These are phyloP conservation scores for Ajuga reptans DNA, from an alignment of 305 asterid species.

Conservation along the genomic window DNA sequence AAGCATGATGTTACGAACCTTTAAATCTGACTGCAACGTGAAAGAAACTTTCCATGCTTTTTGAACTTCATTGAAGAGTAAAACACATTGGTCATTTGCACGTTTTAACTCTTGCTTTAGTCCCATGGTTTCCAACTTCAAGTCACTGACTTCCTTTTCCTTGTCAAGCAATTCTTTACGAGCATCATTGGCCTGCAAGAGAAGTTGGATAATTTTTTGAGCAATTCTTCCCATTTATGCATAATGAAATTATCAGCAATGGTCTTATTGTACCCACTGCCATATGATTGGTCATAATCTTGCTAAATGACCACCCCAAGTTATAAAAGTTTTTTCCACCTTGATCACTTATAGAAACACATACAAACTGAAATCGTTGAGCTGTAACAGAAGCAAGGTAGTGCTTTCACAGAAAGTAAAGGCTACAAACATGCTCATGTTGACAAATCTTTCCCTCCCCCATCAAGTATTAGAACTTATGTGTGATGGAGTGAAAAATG, in stretches of 20 bases:
- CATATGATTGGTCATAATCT: background rate
- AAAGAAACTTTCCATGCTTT: slow-evolving; percentile 95
- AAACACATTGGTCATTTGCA: slow-evolving; percentile 87
- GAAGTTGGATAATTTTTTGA: slow-evolving; percentile 26
- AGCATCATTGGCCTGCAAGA: slow-evolving; percentile 83
- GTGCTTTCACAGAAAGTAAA: slow-evolving; percentile 3
- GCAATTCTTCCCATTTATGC: background rate
- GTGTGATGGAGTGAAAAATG: background rate
- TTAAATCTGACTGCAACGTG: slow-evolving; percentile 84
- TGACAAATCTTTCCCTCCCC: slow-evolving; percentile 13
- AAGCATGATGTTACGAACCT: slow-evolving; percentile 47
- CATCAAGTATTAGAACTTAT: slow-evolving; percentile 7
- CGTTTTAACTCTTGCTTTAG: slow-evolving; percentile 60
- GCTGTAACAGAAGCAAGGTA: slow-evolving; percentile 10
- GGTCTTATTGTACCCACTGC: too few relatives aligned
- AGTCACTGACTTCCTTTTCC: slow-evolving; percentile 66
- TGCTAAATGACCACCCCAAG: background rate
- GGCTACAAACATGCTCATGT: slow-evolving; percentile 2
- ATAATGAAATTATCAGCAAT: slow-evolving; percentile 14
- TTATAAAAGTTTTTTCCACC: background rate
- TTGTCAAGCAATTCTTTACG: slow-evolving; percentile 85
- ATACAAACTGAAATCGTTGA: background rate
- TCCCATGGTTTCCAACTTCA: slow-evolving; percentile 61
- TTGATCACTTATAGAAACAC: slow-evolving; percentile 15
- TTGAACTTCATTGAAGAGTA: slow-evolving; percentile 94